phyloP scores from a whole-genome alignment of 768 basidiomycete genomes.

The Suillus occidentalis region DNA sequence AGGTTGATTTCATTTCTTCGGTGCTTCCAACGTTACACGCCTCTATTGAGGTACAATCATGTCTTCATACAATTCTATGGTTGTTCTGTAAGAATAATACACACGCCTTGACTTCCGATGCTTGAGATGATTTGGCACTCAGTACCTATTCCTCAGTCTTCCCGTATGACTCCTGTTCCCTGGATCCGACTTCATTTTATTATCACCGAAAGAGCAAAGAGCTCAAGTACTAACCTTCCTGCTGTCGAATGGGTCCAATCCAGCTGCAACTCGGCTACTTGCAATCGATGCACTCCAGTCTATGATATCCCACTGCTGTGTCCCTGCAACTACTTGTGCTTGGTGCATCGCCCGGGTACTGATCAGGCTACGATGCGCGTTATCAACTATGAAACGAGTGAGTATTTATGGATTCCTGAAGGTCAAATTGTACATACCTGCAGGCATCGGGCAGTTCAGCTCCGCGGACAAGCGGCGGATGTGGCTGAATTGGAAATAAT shows the following conservation, averaged over 20 bases:
- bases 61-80: background rate
- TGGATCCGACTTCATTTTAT: slow-evolving; percentile 6
- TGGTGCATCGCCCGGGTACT: slow-evolving; percentile 74
- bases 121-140: background rate
- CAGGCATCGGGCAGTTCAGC: slow-evolving; percentile 69
- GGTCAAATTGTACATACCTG: slow-evolving; percentile 10
- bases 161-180: slow-evolving; percentile 23
- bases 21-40: background rate
- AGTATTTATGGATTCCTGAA: background rate
- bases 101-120: background rate
- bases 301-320: slow-evolving; percentile 54
- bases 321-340: slow-evolving; percentile 42
- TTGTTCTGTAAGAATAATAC: background rate
- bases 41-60: background rate
- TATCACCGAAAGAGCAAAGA: background rate
- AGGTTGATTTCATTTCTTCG: background rate
- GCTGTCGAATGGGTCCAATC: slow-evolving; percentile 48
- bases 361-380: slow-evolving; percentile 76
- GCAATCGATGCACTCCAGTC: slow-evolving; percentile 87
- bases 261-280: slow-evolving; percentile 74
- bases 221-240: slow-evolving; percentile 26
- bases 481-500: slow-evolving; percentile 41
- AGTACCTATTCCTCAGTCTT: slow-evolving; percentile 16
- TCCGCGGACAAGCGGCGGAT: slow-evolving; percentile 70
- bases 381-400: slow-evolving; percentile 42